Base-by-base conservation (phyloP, 2,329 filamentous ascomycete species). In the Colletotrichum agaves region DNA sequence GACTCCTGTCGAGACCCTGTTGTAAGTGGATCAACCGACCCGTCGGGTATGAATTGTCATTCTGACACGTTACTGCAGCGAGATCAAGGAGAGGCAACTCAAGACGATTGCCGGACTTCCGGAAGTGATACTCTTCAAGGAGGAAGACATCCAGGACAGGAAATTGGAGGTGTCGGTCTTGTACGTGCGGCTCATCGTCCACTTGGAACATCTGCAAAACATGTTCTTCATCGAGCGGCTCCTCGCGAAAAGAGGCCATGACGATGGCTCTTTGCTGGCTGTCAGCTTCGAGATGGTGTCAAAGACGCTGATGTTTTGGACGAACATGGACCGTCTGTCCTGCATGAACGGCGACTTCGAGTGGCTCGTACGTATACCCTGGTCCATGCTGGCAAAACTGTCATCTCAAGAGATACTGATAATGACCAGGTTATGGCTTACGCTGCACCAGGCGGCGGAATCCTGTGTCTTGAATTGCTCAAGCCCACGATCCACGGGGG, bases 221-320 rank as follows among this genome's bases (percentile, higher is more conserved):
- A 77, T 86, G 3, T 89, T 90, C 64, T 82, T 90, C 10, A 77
- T 89, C 5, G 85, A 90, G 63, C 80, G 88, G 15, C 80, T 89
- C 0, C 75, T 90, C 8, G 78, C 85, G 21, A 86, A 84, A 17
- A 74, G 76, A 3, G 78, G 79, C 0, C 74, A 79, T 12, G 71
- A 75, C 0, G 77, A 79, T 8, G 75, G 79, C 8, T 78, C 78
- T 0, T 74, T 85, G 10, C 73, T 86, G 6, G 73, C 79, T 1
- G 78, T 82, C 21, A 84, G 83, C 44, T 83, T 81, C 21, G 80
- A 85, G 69, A 79, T 86, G 75, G 81, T 85, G 1, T 78, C 79
- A 1, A 71, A 82, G 11, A 84, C 82, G 0, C 74, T 85, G 5
- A 73, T 80, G 4, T 78, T 84, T 52, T 85, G 84, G 84, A 84